These are phyloP conservation scores for Rhododendron simsii DNA, from an alignment of 148 eudicot species.

Conservation along the genomic window DNA sequence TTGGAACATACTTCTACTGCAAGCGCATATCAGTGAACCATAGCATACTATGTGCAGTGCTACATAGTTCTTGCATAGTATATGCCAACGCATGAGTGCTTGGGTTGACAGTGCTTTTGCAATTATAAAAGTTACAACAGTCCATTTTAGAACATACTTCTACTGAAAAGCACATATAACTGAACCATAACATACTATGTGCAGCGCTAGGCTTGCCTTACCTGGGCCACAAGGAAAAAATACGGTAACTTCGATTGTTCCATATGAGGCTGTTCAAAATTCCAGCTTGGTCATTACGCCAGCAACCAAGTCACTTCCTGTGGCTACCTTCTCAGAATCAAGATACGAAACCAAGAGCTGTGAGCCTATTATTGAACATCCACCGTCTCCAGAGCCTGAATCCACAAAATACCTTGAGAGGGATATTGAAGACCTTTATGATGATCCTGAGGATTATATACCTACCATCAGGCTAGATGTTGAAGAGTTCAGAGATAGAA, in stretches of 20 bases:
- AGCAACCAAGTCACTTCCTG: not conserved
- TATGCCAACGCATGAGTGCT: not conserved
- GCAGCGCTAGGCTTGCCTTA: conserved; percentile 85
- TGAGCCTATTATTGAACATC: conserved; percentile 6
- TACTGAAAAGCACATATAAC: not conserved
- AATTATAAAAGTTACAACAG: not conserved
- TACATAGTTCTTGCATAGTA: not conserved
- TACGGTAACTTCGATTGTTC: conserved; percentile 34
- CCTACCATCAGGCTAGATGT: conserved; percentile 78
- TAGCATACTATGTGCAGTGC: conserved; percentile 15
- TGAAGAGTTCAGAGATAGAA: conserved; percentile 57
- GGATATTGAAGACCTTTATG: conserved; percentile 72
- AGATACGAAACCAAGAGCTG: conserved; percentile 16
- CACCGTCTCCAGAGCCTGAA: conserved; percentile 52
- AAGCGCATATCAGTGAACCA: not conserved
- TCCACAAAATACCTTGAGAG: conserved; percentile 1
- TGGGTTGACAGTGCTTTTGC: not conserved
- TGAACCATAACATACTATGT: not conserved
- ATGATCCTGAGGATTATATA: conserved; percentile 69
- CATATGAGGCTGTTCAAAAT: conserved; percentile 17
- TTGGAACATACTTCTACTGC: not conserved
- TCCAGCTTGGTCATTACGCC: not conserved
- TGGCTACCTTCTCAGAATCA: conserved; percentile 22
- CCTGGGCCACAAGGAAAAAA: conserved; percentile 84
- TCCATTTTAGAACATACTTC: not conserved